Base-by-base conservation (phyloP, 2,329 filamentous ascomycete genomes). In the Alternaria metachromatica region DNA sequence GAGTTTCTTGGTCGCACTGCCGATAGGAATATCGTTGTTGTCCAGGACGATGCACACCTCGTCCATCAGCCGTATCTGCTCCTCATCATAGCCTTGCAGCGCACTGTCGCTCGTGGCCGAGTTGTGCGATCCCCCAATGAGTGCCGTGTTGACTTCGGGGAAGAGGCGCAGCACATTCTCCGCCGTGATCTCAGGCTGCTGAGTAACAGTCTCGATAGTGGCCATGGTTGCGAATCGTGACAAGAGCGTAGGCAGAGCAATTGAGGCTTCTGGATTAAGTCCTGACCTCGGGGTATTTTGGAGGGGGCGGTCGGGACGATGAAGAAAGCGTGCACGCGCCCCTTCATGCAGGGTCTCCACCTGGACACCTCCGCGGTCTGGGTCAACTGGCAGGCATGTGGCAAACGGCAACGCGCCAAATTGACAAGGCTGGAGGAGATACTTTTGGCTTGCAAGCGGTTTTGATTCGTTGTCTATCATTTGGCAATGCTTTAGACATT, bases 31-130 rank as follows among this genome's bases (percentile, higher is more conserved):
- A 80, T 98, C 96, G 75, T 98, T 88, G 75, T 97, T 90, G 81
- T 98, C 95, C 50, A 96, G 85, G 18, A 99, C 96, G 79, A 99
- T 98, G 87, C 96, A 99, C 54, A 97, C 92, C 84, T 98, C 96
- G 76, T 99, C 95, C 96, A 99, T 99, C 75, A 99, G 84, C 55
- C 95, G 90, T 76, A 97, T 97, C 84, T 99, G 96, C 85, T 98
- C 95, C 80, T 92, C 95, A 84, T 98, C 94, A 84, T 98, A 96
- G 55, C 95, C 96, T 60, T 91, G 91, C 48, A 98, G 87, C 62
- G 93, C 93, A 67, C 83, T 83, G 73, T 90, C 90, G 76, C 77
- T 73, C n/a, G 79, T 77, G 62, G 78, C 78, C 50, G 85, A 88
- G 64, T 89, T 74, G 89, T 81, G 91, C 86, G 80, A 89, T 88